Evolutionary conservation across 176 grass and related monocot genomes (phyloP), one percentile per base, ranked within the genome.

Genomic region (Elymus sibiricus): DNA sequence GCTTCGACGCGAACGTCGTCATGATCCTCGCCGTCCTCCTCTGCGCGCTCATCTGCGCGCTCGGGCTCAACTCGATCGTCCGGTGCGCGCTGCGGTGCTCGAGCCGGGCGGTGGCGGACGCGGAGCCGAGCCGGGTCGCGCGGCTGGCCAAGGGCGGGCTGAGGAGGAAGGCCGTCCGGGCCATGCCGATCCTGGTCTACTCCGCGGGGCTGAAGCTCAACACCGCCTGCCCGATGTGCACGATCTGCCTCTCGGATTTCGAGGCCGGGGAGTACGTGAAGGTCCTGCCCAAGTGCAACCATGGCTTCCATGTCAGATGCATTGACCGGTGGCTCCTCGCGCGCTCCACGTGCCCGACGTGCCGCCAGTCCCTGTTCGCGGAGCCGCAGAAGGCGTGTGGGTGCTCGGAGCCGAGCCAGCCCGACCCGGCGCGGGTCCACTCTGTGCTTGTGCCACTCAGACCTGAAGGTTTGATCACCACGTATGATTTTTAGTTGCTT

Each of bases 251-350:
- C 16, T 92, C 89, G 4, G 93, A 98, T 71, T 98, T 98, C 22
- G 93, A 91, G 86, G 80, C 81, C 0, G 93, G 93, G 8, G 95
- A 98, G 62, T 80, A 81, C 11, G 40, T 98, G 15, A 92, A 93
- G 83, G 91, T 94, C 79, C 94, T 98, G 28, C 91, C 88, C 66
- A 94, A 56, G 51, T 98, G 95, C 86, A 92, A 84, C 56, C 95
- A 98, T 61, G 95, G 95, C 35, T 98, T 98, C 85, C 95, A 98
- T 64, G 93, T 93, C 68, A 60, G 85, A 51, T 98, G 95, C 88
- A 92, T 98, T 76, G 95, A 98, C 84, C 89, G 91, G 26, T 98
- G 95, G 95, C 91, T 98, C 55, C 32, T 95, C 72, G 87, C 80
- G 6, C 73, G 91, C 42, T 94, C 89, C 1, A 92, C 95, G 0